Evolutionary conservation across 176 grass and related monocot species (phyloP), one percentile per base, ranked within the genome.

Genomic region (Musa acuminata): DNA sequence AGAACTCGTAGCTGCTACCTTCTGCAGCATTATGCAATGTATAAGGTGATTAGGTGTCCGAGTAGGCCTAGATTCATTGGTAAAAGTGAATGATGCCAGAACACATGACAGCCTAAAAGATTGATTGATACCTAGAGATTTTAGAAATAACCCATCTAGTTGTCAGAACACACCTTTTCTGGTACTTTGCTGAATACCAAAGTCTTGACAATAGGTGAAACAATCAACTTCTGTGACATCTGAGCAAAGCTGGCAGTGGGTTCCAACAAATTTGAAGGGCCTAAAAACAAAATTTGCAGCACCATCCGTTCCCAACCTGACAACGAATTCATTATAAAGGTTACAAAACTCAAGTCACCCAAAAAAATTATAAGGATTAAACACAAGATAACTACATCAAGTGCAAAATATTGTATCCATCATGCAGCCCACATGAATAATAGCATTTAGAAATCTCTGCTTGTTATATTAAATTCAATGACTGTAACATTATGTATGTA

Each of bases 111-210:
- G 29, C 29, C 29, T 35, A 35, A 35, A 3, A 35, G 29, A 35
- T 35, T 35, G 29, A 35, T 4, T 35, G 64, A 67, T 16, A 11
- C 10, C 23, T 29, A 13, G 11, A 35, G 24, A 66, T 25, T n/a
- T 66, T 8, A 11, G n/a, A 12, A 10, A 23, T 26, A 64, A 64
- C 12, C 9, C 25, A n/a, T 70, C 55, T 49, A 60, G n/a, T 13
- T 49, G 25, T 43, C 23, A 50, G 48, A n/a, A 49, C 77, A 64
- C 82, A 93, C 94, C 88, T 98, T 98, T 67, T 98, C 94, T 62
- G 94, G 94, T 22, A 93, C 94, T 91, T 98, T 98, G 80, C 86
- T 93, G 80, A 98, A 98, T 64, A 93, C 90, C 1, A 98, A 85
- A 49, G 90, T 98, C 76, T 98, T 98, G 8, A 98, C 90, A 73